Conservation (phyloP, 179 eudicot genomes). For the Carnegiea gigantea region DNA sequence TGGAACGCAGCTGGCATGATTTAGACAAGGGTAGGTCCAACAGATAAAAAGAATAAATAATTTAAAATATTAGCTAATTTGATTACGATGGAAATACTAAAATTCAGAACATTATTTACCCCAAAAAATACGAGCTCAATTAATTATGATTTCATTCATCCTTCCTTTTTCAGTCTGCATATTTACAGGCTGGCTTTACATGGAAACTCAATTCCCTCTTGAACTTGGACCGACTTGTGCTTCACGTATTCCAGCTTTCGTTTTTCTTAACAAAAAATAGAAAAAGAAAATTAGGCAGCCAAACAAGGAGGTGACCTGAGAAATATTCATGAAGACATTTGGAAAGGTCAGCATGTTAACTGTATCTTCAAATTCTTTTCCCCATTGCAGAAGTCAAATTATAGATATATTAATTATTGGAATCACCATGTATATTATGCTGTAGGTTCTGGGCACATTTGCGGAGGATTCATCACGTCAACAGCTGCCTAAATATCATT, state of each 20-base stretch:
- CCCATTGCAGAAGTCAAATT: not conserved
- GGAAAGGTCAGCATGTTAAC: constrained; percentile 22
- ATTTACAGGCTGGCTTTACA: constrained; percentile 6
- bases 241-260: not conserved
- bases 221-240: not conserved
- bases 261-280: not conserved
- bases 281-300: constrained; percentile 3
- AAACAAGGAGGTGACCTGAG: not conserved
- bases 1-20: constrained; percentile 27
- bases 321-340: not conserved
- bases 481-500: too few species aligned
- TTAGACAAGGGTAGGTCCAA: constrained; percentile 12
- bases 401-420: not conserved
- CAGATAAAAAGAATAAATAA: not conserved
- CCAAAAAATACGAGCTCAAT: not conserved
- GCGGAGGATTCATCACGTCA: too few species aligned
- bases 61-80: not conserved
- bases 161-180: not conserved
- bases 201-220: not conserved
- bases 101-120: not conserved
- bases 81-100: not conserved
- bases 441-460: too few species aligned
- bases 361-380: not conserved
- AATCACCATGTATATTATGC: too few species aligned
- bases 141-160: not conserved